Evolutionary conservation across 768 basidiomycete genomes (phyloP), one percentile per base, ranked within the genome.

Genomic region (Dioszegia hungarica): DNA sequence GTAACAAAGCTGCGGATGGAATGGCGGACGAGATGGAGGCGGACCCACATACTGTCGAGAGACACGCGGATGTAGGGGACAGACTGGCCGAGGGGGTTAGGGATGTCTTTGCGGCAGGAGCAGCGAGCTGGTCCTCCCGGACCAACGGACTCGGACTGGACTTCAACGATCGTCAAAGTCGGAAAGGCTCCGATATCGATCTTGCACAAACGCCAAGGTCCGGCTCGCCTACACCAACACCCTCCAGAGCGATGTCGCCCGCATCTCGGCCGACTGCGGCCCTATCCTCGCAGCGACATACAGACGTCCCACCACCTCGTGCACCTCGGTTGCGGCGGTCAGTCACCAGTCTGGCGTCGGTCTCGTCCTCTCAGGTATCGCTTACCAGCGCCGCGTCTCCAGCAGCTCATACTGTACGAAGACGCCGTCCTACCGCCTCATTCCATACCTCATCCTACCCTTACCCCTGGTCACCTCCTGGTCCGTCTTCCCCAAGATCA

Each of bases 221-320:
- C 0, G 56, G 63, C 1, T 60, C 63, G 20, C 56, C 60, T 17
- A 61, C 63, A 29, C 63, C 62, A 1, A 63, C 62, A 9, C 19
- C 44, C 39, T 40, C 54, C 31, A 49, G 49, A 25, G n/a, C 34
- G 34, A 19, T 34, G 14, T 46, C 56, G 10, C 38, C 56, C 25
- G 4, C 6, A 37, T n/a, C n/a, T n/a, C n/a, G n/a, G n/a, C n/a
- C n/a, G n/a, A n/a, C n/a, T n/a, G n/a, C n/a, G n/a, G 17, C 25
- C 38, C 27, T n/a, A 17, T 17, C 8, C 29, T n/a, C n/a, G 34
- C 29, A 17, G 28, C 48, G 15, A n/a, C 29, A 50, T 29, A 8
- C 19, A 5, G 17, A 27, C 1, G 48, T 20, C 1, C 29, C 34
- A 5, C 17, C 33, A 14, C 10, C 28, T 24, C 58, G 10, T 17